Base-by-base conservation (phyloP, 331 rosid genomes). In the Stylosanthes scabra region DNA sequence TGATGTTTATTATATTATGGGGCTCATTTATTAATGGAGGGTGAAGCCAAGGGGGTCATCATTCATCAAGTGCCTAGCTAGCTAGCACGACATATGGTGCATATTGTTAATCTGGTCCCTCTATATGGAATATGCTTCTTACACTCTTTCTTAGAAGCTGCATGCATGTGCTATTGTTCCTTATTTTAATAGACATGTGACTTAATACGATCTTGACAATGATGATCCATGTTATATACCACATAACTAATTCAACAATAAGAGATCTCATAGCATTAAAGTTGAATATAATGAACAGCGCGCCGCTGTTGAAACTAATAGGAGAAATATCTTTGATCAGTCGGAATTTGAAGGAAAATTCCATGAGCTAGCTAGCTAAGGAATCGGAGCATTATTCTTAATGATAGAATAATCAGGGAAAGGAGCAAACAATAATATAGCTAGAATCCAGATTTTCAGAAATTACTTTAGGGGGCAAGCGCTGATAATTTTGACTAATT, bases 1-100 rank as follows among this genome's bases (percentile, higher is more conserved):
- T 45, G 75, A 56, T 55, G 69, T 40, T 39, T 54, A n/a, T n/a
- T n/a, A 63, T 63, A 11, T 39, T 54, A 63, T 63, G 11, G 11
- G 9, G 11, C 15, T 44, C 54, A 11, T 49, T 4, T 11, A 13
- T 10, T n/a, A 7, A 13, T 25, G 27, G 6, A 20, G 41, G 29
- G 45, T 57, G 72, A n/a, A n/a, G n/a, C n/a, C n/a, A 66, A 50
- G 29, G 71, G 40, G 58, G 39, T 34, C 39, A 34, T 56, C 13
- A 13, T n/a, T n/a, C n/a, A n/a, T n/a, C n/a, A n/a, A n/a, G n/a
- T n/a, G n/a, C n/a, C n/a, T n/a, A n/a, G n/a, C n/a, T n/a, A n/a
- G n/a, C n/a, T n/a, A n/a, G n/a, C n/a, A 4, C 25, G 54, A 25
- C 56, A n/a, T n/a, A 20, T 54, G 55, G 61, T 70, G 44, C 7